phyloP scores from a whole-genome alignment of 169 alveolate species.

The Cryptosporidium bovis region DNA sequence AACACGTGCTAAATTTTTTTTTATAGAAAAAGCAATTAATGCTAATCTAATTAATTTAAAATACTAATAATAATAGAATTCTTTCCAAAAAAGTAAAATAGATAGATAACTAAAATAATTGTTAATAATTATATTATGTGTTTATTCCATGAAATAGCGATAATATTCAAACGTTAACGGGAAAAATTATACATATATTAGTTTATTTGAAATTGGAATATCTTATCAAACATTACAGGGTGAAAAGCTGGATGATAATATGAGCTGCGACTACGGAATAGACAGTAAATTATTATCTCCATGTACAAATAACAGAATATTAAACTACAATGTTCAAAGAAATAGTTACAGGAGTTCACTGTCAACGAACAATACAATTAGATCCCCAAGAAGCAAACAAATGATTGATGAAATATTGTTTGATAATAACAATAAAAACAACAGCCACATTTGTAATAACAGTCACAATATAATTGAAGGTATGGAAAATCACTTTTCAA shows the following conservation, averaged over 20 bases:
- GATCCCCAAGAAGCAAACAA: conserved; percentile 52
- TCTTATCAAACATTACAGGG: neutral
- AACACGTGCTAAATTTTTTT: conserved; percentile 26
- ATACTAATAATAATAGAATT: neutral
- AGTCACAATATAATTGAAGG: neutral
- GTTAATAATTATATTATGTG: too few relatives aligned
- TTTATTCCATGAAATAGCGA: too few relatives aligned
- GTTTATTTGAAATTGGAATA: too few relatives aligned
- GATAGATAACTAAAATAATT: too few relatives aligned
- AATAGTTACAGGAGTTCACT: conserved; percentile 25
- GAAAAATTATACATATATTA: too few relatives aligned
- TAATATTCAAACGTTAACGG: too few relatives aligned
- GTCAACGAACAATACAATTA: conserved; percentile 62
- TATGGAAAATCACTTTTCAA: neutral
- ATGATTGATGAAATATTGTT: conserved; percentile 16
- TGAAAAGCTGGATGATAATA: neutral
- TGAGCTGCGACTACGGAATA: conserved; percentile 10
- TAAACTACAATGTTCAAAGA: neutral
- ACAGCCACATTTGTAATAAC: conserved; percentile 6
- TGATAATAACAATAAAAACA: neutral
- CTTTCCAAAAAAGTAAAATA: neutral
- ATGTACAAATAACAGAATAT: conserved; percentile 24
- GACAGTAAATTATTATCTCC: conserved; percentile 38
- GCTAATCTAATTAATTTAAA: neutral
- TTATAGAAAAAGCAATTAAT: too few relatives aligned